These are phyloP conservation scores for Scenedesmus sp. DNA, from an alignment of 163 green algal species.

Conservation along the genomic window DNA sequence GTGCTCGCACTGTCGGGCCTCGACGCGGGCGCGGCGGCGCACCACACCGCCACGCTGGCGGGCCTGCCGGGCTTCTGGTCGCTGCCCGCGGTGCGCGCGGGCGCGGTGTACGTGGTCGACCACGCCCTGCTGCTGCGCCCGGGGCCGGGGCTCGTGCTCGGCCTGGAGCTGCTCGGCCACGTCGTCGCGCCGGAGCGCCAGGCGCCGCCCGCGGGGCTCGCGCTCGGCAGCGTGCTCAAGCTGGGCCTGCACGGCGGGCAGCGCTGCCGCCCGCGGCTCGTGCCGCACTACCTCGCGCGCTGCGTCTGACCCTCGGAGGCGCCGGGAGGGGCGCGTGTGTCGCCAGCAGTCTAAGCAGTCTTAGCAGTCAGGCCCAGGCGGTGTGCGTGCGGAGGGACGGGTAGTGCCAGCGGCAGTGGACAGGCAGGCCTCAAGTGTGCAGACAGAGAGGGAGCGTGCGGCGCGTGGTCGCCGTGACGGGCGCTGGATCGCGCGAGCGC, in stretches of 20 bases:
- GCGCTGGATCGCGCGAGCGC: no score
- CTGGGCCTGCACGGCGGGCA: slow-evolving; percentile 77
- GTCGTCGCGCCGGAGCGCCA: slow-evolving; percentile 70
- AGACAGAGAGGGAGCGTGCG: not conserved
- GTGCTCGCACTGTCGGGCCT: slow-evolving; percentile 20
- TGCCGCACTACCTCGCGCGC: slow-evolving; percentile 76
- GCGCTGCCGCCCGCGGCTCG: slow-evolving; percentile 74
- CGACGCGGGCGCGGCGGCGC: not conserved
- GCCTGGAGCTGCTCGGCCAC: slow-evolving; percentile 83
- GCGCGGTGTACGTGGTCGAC: slow-evolving; percentile 79
- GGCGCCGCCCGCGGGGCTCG: not conserved
- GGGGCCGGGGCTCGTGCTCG: slow-evolving; percentile 82
- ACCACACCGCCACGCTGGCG: slow-evolving; percentile 52
- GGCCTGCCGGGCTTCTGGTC: slow-evolving; percentile 87
- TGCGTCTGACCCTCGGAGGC: not conserved
- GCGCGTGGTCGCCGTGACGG: not conserved
- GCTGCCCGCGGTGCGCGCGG: slow-evolving; percentile 84
- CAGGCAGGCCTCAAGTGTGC: not conserved
- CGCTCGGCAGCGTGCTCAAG: slow-evolving; percentile 53
- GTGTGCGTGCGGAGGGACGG: not conserved
- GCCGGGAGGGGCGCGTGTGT: not conserved
- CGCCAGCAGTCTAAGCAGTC: not conserved
- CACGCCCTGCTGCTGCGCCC: slow-evolving; percentile 57
- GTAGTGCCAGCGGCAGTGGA: not conserved
- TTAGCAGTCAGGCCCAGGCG: no score